A percentile compares a stretch with the other conserved stretches of the same genome.
Conservation (phyloP, 164 flowering plant genomes). For the Magnolia sinica region DNA sequence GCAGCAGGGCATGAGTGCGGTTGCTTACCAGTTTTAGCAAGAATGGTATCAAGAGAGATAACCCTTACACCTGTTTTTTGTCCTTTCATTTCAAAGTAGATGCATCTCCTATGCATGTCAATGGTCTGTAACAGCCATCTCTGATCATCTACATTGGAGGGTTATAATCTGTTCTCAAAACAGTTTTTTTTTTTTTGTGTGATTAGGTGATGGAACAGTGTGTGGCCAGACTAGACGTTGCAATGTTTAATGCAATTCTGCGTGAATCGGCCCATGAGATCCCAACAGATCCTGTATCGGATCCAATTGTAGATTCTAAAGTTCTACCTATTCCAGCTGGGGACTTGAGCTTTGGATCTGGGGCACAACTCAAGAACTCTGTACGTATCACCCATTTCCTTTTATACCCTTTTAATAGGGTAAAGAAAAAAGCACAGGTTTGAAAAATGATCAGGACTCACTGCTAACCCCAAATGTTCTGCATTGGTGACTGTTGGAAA, state of each 20-base stretch:
- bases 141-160: neutral
- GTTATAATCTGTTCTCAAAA: neutral
- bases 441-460: neutral
- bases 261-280: slow-evolving; percentile 94
- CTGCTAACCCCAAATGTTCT: neutral
- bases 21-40: slow-evolving; percentile 86
- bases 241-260: slow-evolving; percentile 99
- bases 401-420: neutral
- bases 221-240: slow-evolving; percentile 84
- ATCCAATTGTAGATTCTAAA: slow-evolving; percentile 86
- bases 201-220: slow-evolving; percentile 92
- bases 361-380: slow-evolving; percentile 95
- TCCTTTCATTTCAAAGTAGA: neutral
- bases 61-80: neutral
- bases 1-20: slow-evolving; percentile 95
- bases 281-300: slow-evolving; percentile 98
- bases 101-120: neutral
- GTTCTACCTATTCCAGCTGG: slow-evolving; percentile 99
- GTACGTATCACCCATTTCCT: slow-evolving; percentile 39
- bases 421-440: neutral
- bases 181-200: neutral
- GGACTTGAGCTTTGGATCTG: slow-evolving; percentile 95
- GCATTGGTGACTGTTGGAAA: neutral
- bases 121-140: neutral
- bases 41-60: slow-evolving; percentile 49